Conservation (phyloP, 23 red algal species). For the Gracilaria vermiculophylla region DNA sequence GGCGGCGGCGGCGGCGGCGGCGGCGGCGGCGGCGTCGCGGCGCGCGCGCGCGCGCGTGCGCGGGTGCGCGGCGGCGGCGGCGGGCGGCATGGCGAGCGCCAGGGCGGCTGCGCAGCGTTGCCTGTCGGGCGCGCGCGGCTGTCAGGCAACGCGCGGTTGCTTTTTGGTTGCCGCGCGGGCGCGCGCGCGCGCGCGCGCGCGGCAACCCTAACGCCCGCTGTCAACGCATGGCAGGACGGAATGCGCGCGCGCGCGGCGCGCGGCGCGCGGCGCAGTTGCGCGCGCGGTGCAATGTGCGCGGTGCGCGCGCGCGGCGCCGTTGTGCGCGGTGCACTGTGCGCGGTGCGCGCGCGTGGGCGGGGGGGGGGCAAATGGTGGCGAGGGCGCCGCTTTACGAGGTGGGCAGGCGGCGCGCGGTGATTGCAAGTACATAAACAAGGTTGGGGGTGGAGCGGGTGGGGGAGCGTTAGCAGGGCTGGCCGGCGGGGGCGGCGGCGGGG, state of each 20-base stretch:
- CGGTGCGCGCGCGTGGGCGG: neutral
- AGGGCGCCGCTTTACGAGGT: too few relatives aligned
- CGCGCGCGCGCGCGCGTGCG: too few relatives aligned
- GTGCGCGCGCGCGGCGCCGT: neutral
- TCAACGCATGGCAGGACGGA: too few relatives aligned
- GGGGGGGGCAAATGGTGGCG: too few relatives aligned
- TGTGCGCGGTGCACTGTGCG: neutral
- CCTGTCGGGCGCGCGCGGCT: neutral
- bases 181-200: too few relatives aligned
- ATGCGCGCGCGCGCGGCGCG: too few relatives aligned
- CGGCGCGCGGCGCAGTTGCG: neutral
- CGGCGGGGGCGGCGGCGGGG: too few relatives aligned
- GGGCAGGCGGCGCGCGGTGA: too few relatives aligned
- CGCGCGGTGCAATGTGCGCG: neutral
- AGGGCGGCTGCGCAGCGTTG: neutral
- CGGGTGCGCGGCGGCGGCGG: neutral
- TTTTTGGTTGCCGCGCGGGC: conserved; percentile 8
- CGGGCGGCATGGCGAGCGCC: neutral
- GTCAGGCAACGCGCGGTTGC: neutral
- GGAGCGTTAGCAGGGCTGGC: too few relatives aligned
- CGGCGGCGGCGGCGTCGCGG: neutral
- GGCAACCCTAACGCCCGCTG: too few relatives aligned
- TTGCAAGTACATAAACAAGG: too few relatives aligned
- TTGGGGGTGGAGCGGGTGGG: too few relatives aligned
- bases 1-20: neutral